Base-by-base conservation (phyloP, 2,329 filamentous ascomycete genomes). In the Nemania sp. region DNA sequence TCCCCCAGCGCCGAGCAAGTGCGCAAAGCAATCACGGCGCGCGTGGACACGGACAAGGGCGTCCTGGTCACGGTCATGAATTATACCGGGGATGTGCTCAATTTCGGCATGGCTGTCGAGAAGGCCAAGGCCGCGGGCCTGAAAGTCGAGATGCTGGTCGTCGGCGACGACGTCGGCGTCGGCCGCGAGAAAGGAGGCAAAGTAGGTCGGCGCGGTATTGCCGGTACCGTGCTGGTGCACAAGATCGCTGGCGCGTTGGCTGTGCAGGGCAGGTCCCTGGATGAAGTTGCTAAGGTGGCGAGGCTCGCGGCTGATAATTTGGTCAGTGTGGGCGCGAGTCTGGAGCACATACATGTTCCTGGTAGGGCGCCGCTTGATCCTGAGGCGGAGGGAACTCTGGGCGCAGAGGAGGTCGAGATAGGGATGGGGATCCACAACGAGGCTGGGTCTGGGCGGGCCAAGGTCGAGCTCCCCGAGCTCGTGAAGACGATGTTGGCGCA, bases 11-110 rank as follows among this genome's bases (percentile, higher is more conserved):
- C 90, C 0, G 86, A 94, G 73, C 92, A 97, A 75, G 86, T 97
- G 49, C 83, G 90, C 50, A 79, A 82, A 61, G 90, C 86, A 54
- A 87, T 95, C 48, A 82, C 86, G 66, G 81, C 84, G 36, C 80
- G 89, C 17, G 88, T 96, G 3, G 84, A 89, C 56, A 80, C 81
- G 3, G 78, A 81, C 39, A 81, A 83, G 57, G 93, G 92, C 20
- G 88, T 96, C 1, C 72, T 97, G 34, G 88, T 96, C n/a, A 86
- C 92, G 5, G 89, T 96, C 24, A 96, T 96, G 90, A 97, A 97
- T 72, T 96, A 96, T 72, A 96, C 91, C 1, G 89, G 89, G 31
- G 89, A 92, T 70, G 83, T 96, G 49, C 80, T 97, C 62, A 95
- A 96, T 74, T 97, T 97, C 68, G 92, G 91, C 50, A 88, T 97